Evolutionary conservation across 768 basidiomycete species (phyloP).

Genomic region (Lactarius quietus): DNA sequence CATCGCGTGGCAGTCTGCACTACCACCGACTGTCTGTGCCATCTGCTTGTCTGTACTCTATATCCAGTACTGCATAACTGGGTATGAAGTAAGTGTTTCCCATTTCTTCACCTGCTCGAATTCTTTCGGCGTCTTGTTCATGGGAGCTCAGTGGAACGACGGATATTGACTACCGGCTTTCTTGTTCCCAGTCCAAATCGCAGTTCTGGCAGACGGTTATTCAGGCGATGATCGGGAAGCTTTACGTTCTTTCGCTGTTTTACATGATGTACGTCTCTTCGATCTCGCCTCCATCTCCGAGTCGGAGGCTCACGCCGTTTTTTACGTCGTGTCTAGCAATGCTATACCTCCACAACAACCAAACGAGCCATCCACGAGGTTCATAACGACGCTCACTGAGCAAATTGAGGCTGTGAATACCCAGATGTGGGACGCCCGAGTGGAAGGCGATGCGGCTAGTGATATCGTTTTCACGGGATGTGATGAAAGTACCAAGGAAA

Average conservation of each 20-base stretch:
- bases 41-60: not conserved
- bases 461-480: no score
- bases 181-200: not conserved
- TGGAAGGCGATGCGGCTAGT: not conserved
- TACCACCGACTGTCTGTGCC: slow-evolving; percentile 15
- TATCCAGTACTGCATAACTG: not conserved
- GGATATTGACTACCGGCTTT: not conserved
- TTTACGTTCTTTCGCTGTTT: slow-evolving; percentile 19
- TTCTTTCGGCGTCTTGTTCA: not conserved
- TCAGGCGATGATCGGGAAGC: slow-evolving; percentile 12
- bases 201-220: not conserved
- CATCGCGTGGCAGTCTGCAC: slow-evolving; percentile 12
- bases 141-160: not conserved
- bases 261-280: slow-evolving; percentile 7
- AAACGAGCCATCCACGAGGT: not conserved
- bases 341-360: not conserved
- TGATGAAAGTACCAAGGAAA: not conserved
- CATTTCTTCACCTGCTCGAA: not conserved
- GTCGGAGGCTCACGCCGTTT: not conserved
- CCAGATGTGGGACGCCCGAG: not conserved
- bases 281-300: not conserved
- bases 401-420: not conserved
- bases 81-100: not conserved
- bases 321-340: slow-evolving; percentile 2
- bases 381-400: slow-evolving; percentile 7